Conservation (phyloP, 148 eudicot genomes). For the Rhododendron williamsianum region DNA sequence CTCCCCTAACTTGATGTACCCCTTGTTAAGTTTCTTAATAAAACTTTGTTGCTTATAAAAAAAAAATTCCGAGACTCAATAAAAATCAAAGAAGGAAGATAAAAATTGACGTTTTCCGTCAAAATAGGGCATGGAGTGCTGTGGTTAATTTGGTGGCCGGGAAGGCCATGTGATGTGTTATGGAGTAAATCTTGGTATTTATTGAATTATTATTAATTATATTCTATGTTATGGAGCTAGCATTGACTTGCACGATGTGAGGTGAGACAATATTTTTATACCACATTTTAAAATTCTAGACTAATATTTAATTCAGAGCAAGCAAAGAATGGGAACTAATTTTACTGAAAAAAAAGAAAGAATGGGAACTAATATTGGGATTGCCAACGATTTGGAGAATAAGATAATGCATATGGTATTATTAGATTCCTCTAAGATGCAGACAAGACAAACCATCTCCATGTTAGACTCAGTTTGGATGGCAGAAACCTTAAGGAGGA, state of each 20-base stretch:
- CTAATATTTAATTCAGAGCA: neutral
- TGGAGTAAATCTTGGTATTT: neutral
- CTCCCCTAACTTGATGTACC: no score
- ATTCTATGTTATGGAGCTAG: neutral
- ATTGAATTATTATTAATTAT: neutral
- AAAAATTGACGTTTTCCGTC: neutral
- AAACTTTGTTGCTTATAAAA: no score
- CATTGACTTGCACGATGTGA: neutral
- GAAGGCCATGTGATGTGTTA: slow-evolving; percentile 1
- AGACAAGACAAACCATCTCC: neutral
- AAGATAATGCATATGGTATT: neutral
- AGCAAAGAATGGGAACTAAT: neutral
- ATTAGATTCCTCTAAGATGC: neutral
- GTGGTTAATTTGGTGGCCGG: neutral
- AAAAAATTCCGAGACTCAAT: no score
- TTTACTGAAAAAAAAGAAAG: neutral
- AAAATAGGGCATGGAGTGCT: neutral
- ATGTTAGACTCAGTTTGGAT: neutral
- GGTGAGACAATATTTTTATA: neutral
- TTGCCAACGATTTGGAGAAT: neutral
- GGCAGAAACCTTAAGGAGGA: no score
- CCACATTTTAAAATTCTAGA: neutral
- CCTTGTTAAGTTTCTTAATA: no score
- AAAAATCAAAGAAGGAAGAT: neutral
- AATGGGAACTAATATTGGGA: neutral